A percentile compares a stretch with the other conserved stretches of the same genome.
Evolutionary conservation across 768 basidiomycete species (phyloP).

Genomic region (Kwoniella sp.): DNA sequence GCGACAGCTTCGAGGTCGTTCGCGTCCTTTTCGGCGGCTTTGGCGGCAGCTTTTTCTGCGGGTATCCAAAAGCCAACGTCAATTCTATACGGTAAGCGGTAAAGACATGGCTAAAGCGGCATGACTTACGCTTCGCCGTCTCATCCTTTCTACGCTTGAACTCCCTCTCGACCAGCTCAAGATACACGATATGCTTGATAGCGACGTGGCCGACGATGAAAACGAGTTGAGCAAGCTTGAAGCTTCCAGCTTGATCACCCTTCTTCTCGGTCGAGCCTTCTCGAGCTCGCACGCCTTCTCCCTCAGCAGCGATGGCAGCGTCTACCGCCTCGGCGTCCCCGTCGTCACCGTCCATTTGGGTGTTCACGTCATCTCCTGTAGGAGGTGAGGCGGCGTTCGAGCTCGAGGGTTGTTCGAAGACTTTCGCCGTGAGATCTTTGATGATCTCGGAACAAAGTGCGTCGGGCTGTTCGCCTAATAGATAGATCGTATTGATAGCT

Average conservation of each 20-base stretch:
- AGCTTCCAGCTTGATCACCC: conserved; percentile 66
- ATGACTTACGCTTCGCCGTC: conserved; percentile 70
- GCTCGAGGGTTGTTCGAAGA: conserved; percentile 60
- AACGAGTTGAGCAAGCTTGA: conserved; percentile 86
- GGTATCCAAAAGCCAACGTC: not conserved
- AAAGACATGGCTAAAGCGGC: no score
- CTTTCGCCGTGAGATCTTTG: conserved; percentile 73
- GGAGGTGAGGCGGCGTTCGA: conserved; percentile 8
- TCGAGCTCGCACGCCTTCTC: not conserved
- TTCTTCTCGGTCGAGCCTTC: conserved; percentile 5
- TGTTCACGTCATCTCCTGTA: conserved; percentile 8
- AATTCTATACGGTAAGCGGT: not conserved
- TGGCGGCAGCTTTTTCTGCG: conserved; percentile 61
- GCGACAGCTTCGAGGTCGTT: conserved; percentile 97
- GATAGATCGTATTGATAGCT: conserved; percentile 92
- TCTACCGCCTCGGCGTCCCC: conserved; percentile 7
- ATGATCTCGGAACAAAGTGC: conserved; percentile 76
- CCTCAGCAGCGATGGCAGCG: not conserved
- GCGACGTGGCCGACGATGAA: conserved; percentile 96
- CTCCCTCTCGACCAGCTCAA: conserved; percentile 92
- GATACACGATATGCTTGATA: conserved; percentile 94
- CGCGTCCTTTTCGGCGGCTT: conserved; percentile 58
- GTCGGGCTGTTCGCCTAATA: conserved; percentile 91
- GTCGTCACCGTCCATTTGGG: conserved; percentile 21
- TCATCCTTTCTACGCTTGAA: conserved; percentile 96